A percentile compares a stretch with the other conserved stretches of the same genome.
Conservation (phyloP, 768 basidiomycete genomes). For the Termitomyces sp. region DNA sequence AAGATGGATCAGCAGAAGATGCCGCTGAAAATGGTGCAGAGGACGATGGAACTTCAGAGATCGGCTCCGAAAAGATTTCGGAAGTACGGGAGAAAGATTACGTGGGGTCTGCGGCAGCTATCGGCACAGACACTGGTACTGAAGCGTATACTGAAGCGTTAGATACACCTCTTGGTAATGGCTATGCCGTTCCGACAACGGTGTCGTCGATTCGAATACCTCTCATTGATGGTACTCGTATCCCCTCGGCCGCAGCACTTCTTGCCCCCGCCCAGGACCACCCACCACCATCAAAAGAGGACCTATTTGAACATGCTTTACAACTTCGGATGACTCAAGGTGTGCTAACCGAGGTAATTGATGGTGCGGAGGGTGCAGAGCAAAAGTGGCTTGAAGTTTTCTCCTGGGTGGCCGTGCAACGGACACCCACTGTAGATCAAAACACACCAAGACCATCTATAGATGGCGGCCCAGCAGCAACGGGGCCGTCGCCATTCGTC, state of each 20-base stretch:
- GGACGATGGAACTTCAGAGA: slow-evolving; percentile 2
- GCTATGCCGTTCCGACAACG: slow-evolving; percentile 4
- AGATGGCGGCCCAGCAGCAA: slow-evolving; percentile 15
- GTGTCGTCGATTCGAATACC: slow-evolving; percentile 11
- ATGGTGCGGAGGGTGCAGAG: slow-evolving; percentile 84
- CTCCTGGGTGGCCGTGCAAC: slow-evolving; percentile 75
- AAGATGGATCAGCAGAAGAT: slow-evolving; percentile 22
- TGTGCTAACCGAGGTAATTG: slow-evolving; percentile 75
- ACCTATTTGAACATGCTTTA: slow-evolving; percentile 74
- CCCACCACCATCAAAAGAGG: slow-evolving; percentile 48
- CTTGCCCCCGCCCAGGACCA: slow-evolving; percentile 47
- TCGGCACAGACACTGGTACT: not conserved
- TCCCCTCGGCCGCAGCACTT: slow-evolving; percentile 43
- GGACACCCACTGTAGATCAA: slow-evolving; percentile 20
- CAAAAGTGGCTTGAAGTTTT: slow-evolving; percentile 83
- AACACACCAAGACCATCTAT: slow-evolving; percentile 18
- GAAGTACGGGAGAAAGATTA: slow-evolving; percentile 6
- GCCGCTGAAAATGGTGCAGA: slow-evolving; percentile 18
- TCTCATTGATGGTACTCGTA: slow-evolving; percentile 23
- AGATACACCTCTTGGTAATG: slow-evolving; percentile 4
- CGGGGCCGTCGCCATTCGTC: slow-evolving; percentile 13
- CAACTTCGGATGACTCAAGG: slow-evolving; percentile 87
- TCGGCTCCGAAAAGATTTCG: not conserved
- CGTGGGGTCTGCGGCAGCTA: not conserved
- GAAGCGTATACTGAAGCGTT: not conserved